phyloP scores from a whole-genome alignment of 2,329 filamentous ascomycete species.

The Neonectria neomacrospora region DNA sequence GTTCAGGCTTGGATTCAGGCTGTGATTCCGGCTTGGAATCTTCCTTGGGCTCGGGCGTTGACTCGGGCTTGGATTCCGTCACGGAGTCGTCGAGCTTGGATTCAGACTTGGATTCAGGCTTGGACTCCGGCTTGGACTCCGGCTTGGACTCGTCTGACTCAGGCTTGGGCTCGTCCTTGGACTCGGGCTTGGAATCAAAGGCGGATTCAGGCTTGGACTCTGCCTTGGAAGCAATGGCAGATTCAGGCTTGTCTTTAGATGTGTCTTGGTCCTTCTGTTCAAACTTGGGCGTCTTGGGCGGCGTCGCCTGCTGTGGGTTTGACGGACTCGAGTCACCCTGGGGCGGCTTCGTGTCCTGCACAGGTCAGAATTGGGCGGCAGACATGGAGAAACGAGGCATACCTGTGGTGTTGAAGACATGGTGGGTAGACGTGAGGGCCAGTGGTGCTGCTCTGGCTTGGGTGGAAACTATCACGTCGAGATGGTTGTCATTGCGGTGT shows the following conservation, averaged over 20 bases:
- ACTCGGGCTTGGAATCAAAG: background rate
- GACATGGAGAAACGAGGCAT: constrained; percentile 13
- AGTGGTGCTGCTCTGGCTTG: background rate
- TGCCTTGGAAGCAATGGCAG: background rate
- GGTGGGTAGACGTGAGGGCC: background rate
- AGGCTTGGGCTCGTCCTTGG: constrained; percentile 8
- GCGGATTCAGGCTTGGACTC: constrained; percentile 2
- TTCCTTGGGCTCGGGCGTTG: background rate
- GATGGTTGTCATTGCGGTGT: background rate
- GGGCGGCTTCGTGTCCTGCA: constrained; percentile 25
- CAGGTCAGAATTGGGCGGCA: constrained; percentile 15
- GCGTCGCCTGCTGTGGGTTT: constrained; percentile 22
- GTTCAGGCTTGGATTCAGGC: background rate
- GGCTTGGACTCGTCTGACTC: background rate
- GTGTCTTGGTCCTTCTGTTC: background rate
- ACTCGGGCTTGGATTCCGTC: constrained; percentile 21
- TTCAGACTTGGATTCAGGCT: constrained; percentile 26
- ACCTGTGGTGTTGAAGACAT: constrained; percentile 40
- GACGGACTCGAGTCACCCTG: constrained; percentile 25
- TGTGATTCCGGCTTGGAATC: constrained; percentile 23
- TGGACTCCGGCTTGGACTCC: constrained; percentile 22
- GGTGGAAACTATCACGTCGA: background rate
- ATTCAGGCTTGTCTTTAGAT: background rate
- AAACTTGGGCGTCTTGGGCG: constrained; percentile 16
- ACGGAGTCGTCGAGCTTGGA: background rate